Evolutionary conservation across 352 stramenopile species (phyloP), one percentile per base, ranked within the genome.

Genomic region (Phytophthora foliorum): DNA sequence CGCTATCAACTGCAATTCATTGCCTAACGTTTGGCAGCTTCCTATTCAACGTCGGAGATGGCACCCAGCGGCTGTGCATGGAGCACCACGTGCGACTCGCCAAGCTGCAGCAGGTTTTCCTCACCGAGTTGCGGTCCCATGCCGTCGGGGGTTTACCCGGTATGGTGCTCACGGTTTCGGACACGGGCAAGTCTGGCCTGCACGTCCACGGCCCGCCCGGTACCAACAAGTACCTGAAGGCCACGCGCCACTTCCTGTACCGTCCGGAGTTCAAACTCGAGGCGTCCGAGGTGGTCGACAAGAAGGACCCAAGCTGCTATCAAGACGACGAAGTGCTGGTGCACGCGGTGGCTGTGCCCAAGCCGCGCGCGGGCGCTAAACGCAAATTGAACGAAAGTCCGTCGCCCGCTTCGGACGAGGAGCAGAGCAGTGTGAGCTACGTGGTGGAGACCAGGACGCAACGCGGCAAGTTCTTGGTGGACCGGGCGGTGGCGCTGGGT

Each of bases 1-100:
- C 34, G 6, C 8, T 24, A 1, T 46, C 16, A 57, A 7, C 46
- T 14, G 0, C 19, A 10, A 19, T 1, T 45, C 14, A n/a, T n/a
- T n/a, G n/a, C n/a, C 31, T 72, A 38, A 78, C 50, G 5, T 13
- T 34, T 16, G 32, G 4, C 63, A 93, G 85, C n/a, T 94, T 96
- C 65, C 63, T 98, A 21, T 97, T 98, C 64, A 96, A 98, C 57
- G 91, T 95, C 11, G 89, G 91, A 25, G 92, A 97, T 69, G 92
- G 92, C 61, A 95, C 79, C 8, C 92, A 98, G 67, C 81, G 92
- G 25, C 78, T 97, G 70, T 97, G 88, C 74, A 97, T 97, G 88
- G 92, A 98, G 78, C 92, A 98, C 76, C 86, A 94, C 72, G 81
- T 97, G 62, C 87, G 90, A 16, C 70, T 98, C 14, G 83, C 75